Evolutionary conservation across 2,329 filamentous ascomycete species (phyloP), one percentile per base, ranked within the genome.

Genomic region (Colletotrichum eleusines): DNA sequence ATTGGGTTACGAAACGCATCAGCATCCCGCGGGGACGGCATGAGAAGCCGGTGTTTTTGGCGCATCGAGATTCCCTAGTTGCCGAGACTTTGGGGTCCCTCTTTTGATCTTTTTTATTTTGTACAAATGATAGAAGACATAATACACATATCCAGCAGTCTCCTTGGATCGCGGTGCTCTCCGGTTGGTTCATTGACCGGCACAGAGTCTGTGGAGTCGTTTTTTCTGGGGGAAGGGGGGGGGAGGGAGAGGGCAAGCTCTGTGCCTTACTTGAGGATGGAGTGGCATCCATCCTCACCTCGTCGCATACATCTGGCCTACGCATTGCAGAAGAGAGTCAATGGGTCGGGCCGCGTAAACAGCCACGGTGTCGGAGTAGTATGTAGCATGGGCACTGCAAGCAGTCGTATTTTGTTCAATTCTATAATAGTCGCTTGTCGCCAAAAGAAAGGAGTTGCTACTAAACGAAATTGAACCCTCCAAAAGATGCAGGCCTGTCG

Each of bases 21-120:
- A 35, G 63, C 33, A 60, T 67, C 46, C 38, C 38, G 31, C 6
- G 20, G 35, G 60, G 20, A 18, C 18, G 26, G 35, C 2, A 31
- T 48, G 26, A 57, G 35, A 28, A 53, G 58, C 64, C n/a, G 68
- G 68, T 46, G 64, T 71, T 62, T 62, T 71, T 65, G 58, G 53
- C 64, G 59, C 26, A 58, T 46, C 11, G 20, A 51, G 44, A 58
- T 18, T 40, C 46, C n/a, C n/a, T 20, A 18, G 16, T 23, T 20
- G 6, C 9, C 31, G n/a, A 12, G n/a, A 28, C 23, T 40, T 40
- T 31, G 16, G 23, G 11, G 26, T 28, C 5, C 14, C 6, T 9
- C 8, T 31, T 46, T 31, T 38, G 61, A 28, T 23, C 2, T 38
- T 55, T n/a, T 2, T 12, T 9, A 12, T 20, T 54, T 55, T 23